Evolutionary conservation across 495 filamentous ascomycete genomes (phyloP).

Genomic region (Talaromyces liani): DNA sequence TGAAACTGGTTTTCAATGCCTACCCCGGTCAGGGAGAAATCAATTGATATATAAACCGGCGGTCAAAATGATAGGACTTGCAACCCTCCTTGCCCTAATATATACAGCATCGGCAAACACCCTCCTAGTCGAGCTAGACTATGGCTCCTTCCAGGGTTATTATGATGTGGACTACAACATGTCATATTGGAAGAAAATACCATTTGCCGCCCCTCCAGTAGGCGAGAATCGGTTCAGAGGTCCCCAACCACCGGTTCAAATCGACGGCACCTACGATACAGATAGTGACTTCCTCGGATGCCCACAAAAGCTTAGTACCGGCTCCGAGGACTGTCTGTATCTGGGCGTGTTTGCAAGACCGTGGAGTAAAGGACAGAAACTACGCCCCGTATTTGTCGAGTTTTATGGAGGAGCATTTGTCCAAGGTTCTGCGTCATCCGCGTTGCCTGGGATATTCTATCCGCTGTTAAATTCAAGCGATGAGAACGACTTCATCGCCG

Average conservation of each 20-base stretch:
- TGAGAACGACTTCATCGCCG: background rate
- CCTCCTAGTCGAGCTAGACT: background rate
- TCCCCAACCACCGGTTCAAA: background rate
- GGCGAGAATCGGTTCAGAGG: background rate
- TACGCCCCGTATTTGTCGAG: background rate
- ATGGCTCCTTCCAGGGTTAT: background rate
- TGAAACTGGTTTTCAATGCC: background rate
- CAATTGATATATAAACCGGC: background rate
- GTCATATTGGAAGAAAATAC: background rate
- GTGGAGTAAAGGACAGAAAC: background rate
- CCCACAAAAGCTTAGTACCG: background rate
- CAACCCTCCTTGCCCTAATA: background rate
- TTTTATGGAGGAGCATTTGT: background rate
- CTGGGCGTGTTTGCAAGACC: background rate
- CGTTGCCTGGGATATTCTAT: background rate
- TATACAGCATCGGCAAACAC: background rate
- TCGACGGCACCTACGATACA: background rate
- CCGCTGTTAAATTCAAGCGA: background rate
- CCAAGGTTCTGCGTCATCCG: background rate
- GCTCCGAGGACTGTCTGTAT: background rate
- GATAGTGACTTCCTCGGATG: background rate
- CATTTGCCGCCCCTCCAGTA: background rate
- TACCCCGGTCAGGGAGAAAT: background rate
- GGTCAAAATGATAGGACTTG: background rate
- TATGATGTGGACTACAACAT: background rate